Evolutionary conservation across 2,329 filamentous ascomycete species (phyloP), one percentile per base, ranked within the genome.

Genomic region (Stagonosporopsis cucurbitacearum): DNA sequence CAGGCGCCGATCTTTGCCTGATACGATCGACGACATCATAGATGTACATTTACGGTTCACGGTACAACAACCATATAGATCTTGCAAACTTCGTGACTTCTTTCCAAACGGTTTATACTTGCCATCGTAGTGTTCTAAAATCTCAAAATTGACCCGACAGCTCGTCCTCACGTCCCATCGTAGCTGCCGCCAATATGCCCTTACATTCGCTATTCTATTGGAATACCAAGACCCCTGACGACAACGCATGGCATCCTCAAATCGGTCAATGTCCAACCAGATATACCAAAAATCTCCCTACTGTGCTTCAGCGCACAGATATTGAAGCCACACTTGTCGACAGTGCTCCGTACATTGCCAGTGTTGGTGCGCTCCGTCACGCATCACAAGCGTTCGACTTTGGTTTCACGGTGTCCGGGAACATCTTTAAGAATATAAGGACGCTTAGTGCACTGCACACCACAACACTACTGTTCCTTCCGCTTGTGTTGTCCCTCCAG

Each of bases 21-120:
- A 41, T 52, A 3, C 15, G 35, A 33, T 46, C 35, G 17, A 41
- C 41, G 46, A 52, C 50, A 52, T 52, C 50, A 52, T 52, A 42
- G 42, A 52, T 45, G 17, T 51, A 8, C 20, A 15, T 19, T 13
- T 9, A 23, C 8, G 3, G 13, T 15, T 11, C 9, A 19, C 41
- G n/a, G 13, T 12, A 22, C 41, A 22, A 32, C 41, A 22, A 43
- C 35, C n/a, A n/a, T n/a, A n/a, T n/a, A n/a, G n/a, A n/a, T n/a
- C n/a, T n/a, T n/a, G n/a, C n/a, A n/a, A n/a, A n/a, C n/a, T n/a
- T n/a, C n/a, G n/a, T n/a, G n/a, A n/a, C n/a, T n/a, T n/a, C n/a
- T n/a, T n/a, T n/a, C n/a, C n/a, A n/a, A n/a, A n/a, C n/a, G n/a
- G n/a, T n/a, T n/a, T n/a, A n/a, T n/a, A n/a, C n/a, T n/a, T n/a